Percentiles rank a stretch among this genome's conserved stretches.
Conservation (phyloP, 164 flowering plant species). For the Nelumbo lutea region DNA sequence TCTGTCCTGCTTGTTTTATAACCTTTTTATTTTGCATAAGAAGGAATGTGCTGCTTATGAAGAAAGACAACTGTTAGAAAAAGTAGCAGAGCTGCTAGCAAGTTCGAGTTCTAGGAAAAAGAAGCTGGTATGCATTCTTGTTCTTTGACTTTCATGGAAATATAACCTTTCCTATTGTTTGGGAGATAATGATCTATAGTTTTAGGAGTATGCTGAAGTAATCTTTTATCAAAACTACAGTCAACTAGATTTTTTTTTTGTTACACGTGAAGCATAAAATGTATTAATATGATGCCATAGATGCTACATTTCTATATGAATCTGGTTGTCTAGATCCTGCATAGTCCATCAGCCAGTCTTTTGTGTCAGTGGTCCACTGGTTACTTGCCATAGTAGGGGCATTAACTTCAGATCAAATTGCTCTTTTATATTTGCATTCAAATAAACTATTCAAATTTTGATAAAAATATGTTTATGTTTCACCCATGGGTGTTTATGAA, state of each 20-base stretch:
- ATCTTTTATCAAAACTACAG: too few species aligned
- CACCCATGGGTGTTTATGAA: background rate
- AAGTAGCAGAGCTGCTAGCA: constrained; percentile 82
- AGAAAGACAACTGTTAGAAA: constrained; percentile 75
- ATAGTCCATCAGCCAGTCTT: too few species aligned
- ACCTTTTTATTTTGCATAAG: constrained; percentile 4
- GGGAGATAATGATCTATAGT: background rate
- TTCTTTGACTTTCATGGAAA: background rate
- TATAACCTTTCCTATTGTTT: background rate
- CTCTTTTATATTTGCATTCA: too few species aligned
- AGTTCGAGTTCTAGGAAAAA: constrained; percentile 71
- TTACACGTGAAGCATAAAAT: too few species aligned
- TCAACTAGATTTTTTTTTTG: too few species aligned
- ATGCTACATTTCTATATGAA: too few species aligned
- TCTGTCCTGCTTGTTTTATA: background rate
- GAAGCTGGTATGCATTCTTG: constrained; percentile 50
- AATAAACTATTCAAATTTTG: too few species aligned
- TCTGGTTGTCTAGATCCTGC: too few species aligned
- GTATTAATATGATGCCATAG: too few species aligned
- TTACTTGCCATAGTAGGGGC: too few species aligned
- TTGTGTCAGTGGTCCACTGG: too few species aligned
- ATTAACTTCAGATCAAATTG: too few species aligned
- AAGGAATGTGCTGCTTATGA: constrained; percentile 95
- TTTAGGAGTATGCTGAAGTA: background rate
- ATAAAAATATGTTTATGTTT: background rate